A percentile compares a stretch with the other conserved stretches of the same genome.
These are phyloP conservation scores for Agaricus subrufescens DNA, from an alignment of 768 basidiomycete genomes.

Conservation along the genomic window DNA sequence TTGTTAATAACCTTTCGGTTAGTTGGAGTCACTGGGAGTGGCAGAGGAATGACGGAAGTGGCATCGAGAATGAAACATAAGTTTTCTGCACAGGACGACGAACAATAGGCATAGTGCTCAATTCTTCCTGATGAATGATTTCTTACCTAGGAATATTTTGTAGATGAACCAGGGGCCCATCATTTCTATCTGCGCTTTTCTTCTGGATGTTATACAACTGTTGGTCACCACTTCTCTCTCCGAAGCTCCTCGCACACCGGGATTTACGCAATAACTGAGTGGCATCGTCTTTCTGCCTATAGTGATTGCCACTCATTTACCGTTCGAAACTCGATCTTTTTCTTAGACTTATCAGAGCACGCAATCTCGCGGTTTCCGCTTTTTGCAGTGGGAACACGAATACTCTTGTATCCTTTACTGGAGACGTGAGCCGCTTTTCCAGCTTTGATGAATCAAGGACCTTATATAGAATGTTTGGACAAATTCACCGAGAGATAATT, in stretches of 20 bases:
- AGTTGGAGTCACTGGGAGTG: slow-evolving; percentile 92
- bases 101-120: slow-evolving; percentile 24
- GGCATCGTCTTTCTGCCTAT: slow-evolving; percentile 1
- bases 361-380: not conserved
- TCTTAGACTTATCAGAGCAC: not conserved
- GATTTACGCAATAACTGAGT: slow-evolving; percentile 3
- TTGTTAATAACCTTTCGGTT: slow-evolving; percentile 14
- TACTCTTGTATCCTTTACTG: too few species aligned
- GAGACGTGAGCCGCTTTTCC: too few species aligned
- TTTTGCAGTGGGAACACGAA: not conserved
- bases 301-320: slow-evolving; percentile 2
- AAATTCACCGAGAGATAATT: too few species aligned
- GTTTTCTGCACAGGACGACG: slow-evolving; percentile 51
- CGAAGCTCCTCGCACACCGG: not conserved
- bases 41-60: slow-evolving; percentile 83
- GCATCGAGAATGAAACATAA: slow-evolving; percentile 71
- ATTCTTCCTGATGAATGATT: not conserved
- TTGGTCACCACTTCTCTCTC: not conserved
- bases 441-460: too few species aligned
- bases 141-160: not conserved
- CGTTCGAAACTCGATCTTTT: not conserved
- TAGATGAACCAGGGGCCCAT: not conserved
- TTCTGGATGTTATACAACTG: not conserved
- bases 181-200: not conserved
- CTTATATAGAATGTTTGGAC: too few species aligned